These are phyloP conservation scores for Ambrosia hybrid DNA, from an alignment of 140 eudicot species.

Conservation along the genomic window DNA sequence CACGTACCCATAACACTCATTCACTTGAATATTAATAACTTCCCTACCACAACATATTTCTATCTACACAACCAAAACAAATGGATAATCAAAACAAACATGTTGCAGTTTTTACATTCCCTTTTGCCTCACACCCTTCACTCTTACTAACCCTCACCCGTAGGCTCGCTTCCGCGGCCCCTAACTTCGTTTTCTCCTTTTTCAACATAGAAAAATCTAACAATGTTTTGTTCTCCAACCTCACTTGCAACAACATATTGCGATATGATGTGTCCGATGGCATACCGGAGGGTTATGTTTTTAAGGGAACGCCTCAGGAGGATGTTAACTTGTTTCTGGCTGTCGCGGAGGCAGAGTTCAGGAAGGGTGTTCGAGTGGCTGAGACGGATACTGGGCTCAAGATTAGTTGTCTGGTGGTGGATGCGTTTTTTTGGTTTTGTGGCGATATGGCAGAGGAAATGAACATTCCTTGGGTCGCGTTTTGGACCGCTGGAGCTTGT, in stretches of 20 bases:
- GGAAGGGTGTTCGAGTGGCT: constrained; percentile 28
- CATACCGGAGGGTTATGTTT: constrained; percentile 40
- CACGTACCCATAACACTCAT: neutral
- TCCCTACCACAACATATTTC: neutral
- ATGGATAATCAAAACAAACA: constrained; percentile 20
- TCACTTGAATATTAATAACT: neutral
- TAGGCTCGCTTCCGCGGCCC: constrained; percentile 45
- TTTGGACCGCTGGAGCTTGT: constrained; percentile 54
- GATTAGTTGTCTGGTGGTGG: constrained; percentile 50
- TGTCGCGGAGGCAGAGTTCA: constrained; percentile 39
- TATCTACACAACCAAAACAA: neutral
- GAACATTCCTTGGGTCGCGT: constrained; percentile 58
- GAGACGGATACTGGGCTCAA: constrained; percentile 44
- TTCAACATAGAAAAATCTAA: constrained; percentile 39
- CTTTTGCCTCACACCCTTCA: constrained; percentile 52
- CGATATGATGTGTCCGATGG: constrained; percentile 46
- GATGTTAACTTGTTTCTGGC: constrained; percentile 41
- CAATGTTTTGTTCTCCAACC: constrained; percentile 20
- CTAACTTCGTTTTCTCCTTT: constrained; percentile 46
- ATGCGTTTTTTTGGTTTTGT: constrained; percentile 59
- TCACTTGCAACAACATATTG: constrained; percentile 24
- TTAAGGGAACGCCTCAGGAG: constrained; percentile 41
- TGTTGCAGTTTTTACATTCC: constrained; percentile 53
- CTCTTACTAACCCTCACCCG: constrained; percentile 42
- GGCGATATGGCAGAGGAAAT: constrained; percentile 46